Base-by-base conservation (phyloP, 345 rosid species). In the Durio zibethinus region DNA sequence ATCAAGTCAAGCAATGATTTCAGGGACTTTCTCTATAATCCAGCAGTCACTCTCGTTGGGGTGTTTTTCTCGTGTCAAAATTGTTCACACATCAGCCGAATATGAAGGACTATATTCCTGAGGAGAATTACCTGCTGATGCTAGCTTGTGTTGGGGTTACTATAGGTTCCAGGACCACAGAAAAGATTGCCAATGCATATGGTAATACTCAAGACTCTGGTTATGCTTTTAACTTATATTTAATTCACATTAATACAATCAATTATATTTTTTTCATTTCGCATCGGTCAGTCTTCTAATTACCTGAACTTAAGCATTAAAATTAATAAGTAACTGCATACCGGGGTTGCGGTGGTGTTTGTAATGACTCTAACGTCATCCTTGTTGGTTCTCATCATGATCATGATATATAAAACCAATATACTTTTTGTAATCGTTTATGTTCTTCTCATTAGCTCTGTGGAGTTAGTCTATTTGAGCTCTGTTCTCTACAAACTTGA, bases 1-100 rank as follows among this genome's bases (percentile, higher is more conserved):
- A 36, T 90, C 92, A 3, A 90, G 91, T 50, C 89, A 89, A 57
- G 87, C 92, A 0, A 80, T 89, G 83, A 90, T 87, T 42, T 90
- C 92, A 0, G 91, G 84, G 1, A 76, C 92, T 0, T 90, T 88
- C 84, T 86, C 92, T 0, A 87, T 87, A 18, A 80, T 89, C 72
- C 89, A 90, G 60, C 92, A 90, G 75, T 84, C 91, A 23, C 83
- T 85, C 38, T 78, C 91, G 0, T 61, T 90, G 0, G 90, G 90
- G 0, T 87, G 92, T 38, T 90, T 89, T 62, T 90, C 92, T 16
- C 81, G 81, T 0, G 88, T 90, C n/a, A 90, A 86, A 76, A 54
- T 88, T 25, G 85, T 89, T 4, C 92, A 88, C 53, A 90, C 89
- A 2, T 90, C 94, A 0, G 12, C 85, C 0, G 70, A 84, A 47